phyloP scores from a whole-genome alignment of 2,329 filamentous ascomycete species.

The Dothidotthia symphoricarpi region DNA sequence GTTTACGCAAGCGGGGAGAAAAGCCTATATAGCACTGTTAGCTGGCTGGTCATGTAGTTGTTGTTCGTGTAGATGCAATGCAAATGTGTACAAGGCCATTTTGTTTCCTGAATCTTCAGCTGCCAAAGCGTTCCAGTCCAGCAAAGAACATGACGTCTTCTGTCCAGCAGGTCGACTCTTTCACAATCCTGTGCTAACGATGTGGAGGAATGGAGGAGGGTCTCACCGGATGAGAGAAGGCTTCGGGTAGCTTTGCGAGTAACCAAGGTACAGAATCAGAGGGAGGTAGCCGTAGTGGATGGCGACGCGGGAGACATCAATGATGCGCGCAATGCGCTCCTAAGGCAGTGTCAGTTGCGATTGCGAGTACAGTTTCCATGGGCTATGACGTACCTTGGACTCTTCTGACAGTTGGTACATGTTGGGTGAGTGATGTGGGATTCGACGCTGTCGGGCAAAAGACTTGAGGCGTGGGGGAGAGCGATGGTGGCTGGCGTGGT shows the following conservation, averaged over 20 bases:
- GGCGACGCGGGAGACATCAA: slow-evolving; percentile 88
- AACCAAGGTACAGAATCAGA: slow-evolving; percentile 94
- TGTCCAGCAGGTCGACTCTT: no score
- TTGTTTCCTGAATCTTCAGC: no score
- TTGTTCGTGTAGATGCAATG: no score
- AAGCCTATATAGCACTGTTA: no score
- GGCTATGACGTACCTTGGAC: slow-evolving; percentile 69
- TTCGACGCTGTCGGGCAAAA: slow-evolving; percentile 2
- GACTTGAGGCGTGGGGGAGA: slow-evolving; percentile 1
- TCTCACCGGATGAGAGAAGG: slow-evolving; percentile 71
- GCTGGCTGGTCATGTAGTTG: no score
- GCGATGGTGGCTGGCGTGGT: slow-evolving; percentile 6
- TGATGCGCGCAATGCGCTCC: slow-evolving; percentile 97
- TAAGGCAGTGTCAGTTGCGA: slow-evolving; percentile 44
- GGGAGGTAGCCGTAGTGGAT: slow-evolving; percentile 99
- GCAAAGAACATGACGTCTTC: no score
- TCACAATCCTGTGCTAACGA: no score
- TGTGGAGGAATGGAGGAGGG: not conserved
- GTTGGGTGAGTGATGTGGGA: slow-evolving; percentile 29
- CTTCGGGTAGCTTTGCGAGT: slow-evolving; percentile 89
- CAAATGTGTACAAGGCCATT: no score
- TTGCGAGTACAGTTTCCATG: not conserved
- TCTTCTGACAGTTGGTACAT: slow-evolving; percentile 80
- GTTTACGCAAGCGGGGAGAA: no score
- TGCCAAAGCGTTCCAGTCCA: no score